Conservation (phyloP, 495 filamentous ascomycete genomes). For the Hyaloscypha variabilis region DNA sequence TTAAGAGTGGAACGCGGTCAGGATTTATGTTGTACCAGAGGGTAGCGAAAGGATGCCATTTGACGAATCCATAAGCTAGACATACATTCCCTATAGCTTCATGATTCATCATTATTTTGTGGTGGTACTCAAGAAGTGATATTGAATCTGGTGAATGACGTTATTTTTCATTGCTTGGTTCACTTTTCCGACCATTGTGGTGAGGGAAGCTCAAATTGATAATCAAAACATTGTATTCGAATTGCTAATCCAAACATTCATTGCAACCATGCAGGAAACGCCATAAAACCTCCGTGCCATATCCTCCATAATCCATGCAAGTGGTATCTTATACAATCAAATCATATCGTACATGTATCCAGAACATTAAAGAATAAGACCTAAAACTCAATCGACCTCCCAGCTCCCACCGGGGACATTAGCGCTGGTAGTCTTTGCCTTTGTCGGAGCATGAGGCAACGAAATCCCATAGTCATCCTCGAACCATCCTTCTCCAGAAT, state of each 20-base stretch:
- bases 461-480: conserved; percentile 38
- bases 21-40: too few relatives aligned
- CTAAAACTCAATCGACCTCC: conserved; percentile 27
- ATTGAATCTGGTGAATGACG: too few relatives aligned
- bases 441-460: conserved; percentile 8
- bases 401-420: conserved; percentile 26
- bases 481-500: conserved; percentile 19
- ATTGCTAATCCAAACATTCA: background rate
- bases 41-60: too few relatives aligned
- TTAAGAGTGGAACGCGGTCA: too few relatives aligned
- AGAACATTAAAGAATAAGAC: background rate
- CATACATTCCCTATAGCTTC: too few relatives aligned
- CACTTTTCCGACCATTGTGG: too few relatives aligned
- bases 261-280: background rate
- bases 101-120: too few relatives aligned
- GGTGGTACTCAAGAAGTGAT: too few relatives aligned
- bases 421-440: conserved; percentile 3
- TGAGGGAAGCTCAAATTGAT: background rate
- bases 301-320: background rate
- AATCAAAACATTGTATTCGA: background rate
- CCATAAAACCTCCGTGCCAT: background rate
- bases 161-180: too few relatives aligned
- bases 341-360: background rate
- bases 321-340: background rate
- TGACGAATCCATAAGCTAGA: too few relatives aligned